Percentiles rank a stretch among this genome's conserved stretches.
These are phyloP conservation scores for Ustulina deusta DNA, from an alignment of 2,329 filamentous ascomycete species.

Conservation along the genomic window DNA sequence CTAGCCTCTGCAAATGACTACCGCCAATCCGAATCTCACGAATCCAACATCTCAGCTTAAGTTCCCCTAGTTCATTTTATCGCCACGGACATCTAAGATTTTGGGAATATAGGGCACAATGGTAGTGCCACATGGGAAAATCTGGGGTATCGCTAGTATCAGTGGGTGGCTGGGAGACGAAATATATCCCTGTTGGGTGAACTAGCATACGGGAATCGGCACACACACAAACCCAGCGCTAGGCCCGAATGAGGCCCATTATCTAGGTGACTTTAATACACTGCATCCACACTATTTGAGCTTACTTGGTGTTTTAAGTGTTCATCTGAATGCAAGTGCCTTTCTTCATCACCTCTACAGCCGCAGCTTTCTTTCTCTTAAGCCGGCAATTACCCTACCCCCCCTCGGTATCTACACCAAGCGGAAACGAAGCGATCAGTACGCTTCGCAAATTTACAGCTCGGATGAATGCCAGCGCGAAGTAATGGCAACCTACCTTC, in stretches of 20 bases:
- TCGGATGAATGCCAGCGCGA: background rate
- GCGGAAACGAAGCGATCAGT: too few species aligned
- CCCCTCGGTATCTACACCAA: too few species aligned
- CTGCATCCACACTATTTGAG: background rate
- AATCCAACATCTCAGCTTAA: conserved; percentile 17
- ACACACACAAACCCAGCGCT: background rate
- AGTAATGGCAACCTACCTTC: background rate
- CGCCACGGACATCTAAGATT: background rate
- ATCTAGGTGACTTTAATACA: conserved; percentile 3
- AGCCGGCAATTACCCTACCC: too few species aligned
- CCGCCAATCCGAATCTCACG: background rate
- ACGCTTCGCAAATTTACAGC: background rate
- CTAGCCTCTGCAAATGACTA: background rate
- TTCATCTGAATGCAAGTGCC: background rate
- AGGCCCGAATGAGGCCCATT: background rate
- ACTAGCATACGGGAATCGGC: background rate
- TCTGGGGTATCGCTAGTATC: background rate
- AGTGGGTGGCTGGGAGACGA: background rate
- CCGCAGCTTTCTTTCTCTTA: too few species aligned
- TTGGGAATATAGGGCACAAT: conserved; percentile 6
- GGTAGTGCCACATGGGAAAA: conserved; percentile 12
- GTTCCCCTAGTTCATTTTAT: conserved; percentile 4
- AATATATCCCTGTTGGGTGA: background rate
- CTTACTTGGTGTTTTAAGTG: background rate
- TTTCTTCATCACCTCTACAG: background rate